Evolutionary conservation across 257 asterid genomes (phyloP).

Genomic region (Cordia subcordata): DNA sequence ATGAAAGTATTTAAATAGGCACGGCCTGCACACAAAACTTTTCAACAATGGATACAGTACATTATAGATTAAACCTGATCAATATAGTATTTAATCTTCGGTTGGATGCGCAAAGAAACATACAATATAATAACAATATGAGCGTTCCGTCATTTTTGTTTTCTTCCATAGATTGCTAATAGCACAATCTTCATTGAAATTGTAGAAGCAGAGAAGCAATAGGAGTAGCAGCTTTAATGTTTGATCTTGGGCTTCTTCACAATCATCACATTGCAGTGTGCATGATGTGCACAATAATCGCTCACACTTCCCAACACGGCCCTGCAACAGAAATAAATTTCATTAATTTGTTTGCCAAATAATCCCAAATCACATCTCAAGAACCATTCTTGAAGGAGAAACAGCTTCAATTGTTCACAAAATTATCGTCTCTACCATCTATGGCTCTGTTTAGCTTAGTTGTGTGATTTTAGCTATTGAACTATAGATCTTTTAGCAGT

Average conservation of each 20-base stretch:
- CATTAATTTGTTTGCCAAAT: neutral
- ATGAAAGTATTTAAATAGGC: no score
- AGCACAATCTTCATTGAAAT: neutral
- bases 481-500: no score
- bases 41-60: no score
- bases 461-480: no score
- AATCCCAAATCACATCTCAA: neutral
- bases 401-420: neutral
- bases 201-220: no score
- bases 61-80: no score
- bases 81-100: no score
- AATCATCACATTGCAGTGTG: slow-evolving; percentile 48
- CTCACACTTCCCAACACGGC: slow-evolving; percentile 50
- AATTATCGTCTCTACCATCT: no score
- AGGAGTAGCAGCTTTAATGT: slow-evolving; percentile 11
- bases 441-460: no score
- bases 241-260: slow-evolving; percentile 44
- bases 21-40: no score
- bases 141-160: no score
- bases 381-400: neutral
- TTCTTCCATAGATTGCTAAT: neutral
- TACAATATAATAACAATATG: neutral
- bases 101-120: no score
- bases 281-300: slow-evolving; percentile 48
- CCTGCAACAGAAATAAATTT: slow-evolving; percentile 25